These are phyloP conservation scores for Yamadazyma sp. DNA, from an alignment of 805 yeast genomes.

Conservation along the genomic window DNA sequence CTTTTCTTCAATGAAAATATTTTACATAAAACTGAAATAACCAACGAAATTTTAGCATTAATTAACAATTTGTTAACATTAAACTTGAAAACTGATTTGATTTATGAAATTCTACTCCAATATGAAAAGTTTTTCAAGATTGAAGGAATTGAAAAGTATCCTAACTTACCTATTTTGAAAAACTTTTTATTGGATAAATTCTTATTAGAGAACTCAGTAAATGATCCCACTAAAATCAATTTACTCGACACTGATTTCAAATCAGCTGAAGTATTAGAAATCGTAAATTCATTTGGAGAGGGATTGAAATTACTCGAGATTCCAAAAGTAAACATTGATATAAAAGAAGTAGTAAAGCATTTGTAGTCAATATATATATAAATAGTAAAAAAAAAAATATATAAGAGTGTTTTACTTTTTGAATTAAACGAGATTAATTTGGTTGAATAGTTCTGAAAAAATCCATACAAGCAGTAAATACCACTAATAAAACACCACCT, in stretches of 20 bases:
- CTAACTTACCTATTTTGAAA: slow-evolving; percentile 5
- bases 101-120: slow-evolving; percentile 11
- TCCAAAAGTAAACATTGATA: slow-evolving; percentile 5
- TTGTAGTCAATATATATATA: neutral
- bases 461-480: slow-evolving; percentile 93
- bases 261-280: slow-evolving; percentile 21
- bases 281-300: slow-evolving; percentile 8
- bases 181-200: slow-evolving; percentile 14
- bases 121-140: slow-evolving; percentile 14
- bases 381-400: too few species aligned
- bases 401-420: neutral
- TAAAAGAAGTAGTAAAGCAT: slow-evolving; percentile 9
- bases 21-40: slow-evolving; percentile 5
- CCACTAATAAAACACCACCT: slow-evolving; percentile 96
- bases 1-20: slow-evolving; percentile 22
- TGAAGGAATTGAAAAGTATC: slow-evolving; percentile 1
- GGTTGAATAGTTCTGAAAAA: slow-evolving; percentile 71
- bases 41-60: slow-evolving; percentile 6
- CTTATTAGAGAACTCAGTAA: slow-evolving; percentile 10
- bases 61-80: slow-evolving; percentile 7
- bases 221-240: slow-evolving; percentile 16
- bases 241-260: slow-evolving; percentile 24
- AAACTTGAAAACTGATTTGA: slow-evolving; percentile 1
- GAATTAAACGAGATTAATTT: neutral
- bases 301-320: slow-evolving; percentile 1